A percentile compares a stretch with the other conserved stretches of the same genome.
These are phyloP conservation scores for Malassezia furfur DNA, from an alignment of 1,284 basidiomycete genomes.

Conservation along the genomic window DNA sequence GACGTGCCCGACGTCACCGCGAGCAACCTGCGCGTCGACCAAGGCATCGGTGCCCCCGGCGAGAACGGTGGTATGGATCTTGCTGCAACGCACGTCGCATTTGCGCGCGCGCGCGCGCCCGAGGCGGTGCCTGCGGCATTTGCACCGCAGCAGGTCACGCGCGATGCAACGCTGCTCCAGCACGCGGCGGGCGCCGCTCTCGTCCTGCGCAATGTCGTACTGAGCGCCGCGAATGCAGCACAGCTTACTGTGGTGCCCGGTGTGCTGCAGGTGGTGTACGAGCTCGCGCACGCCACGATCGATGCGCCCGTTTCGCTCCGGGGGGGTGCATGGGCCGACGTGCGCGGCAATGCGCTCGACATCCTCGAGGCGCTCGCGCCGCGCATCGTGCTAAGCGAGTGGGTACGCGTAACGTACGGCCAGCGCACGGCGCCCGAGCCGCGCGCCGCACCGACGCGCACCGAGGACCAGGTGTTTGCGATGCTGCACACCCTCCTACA, in stretches of 20 bases:
- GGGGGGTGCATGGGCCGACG: constrained; percentile 26
- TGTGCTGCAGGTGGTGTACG: constrained; percentile 1
- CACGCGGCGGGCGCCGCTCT: constrained; percentile 32
- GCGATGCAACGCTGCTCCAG: constrained; percentile 30
- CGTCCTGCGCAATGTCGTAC: constrained; percentile 30
- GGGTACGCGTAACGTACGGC: constrained; percentile 14
- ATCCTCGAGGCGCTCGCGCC: constrained; percentile 31
- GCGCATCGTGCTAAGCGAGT: constrained; percentile 22
- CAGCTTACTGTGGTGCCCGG: constrained; percentile 2
- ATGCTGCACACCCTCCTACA: constrained; percentile 26
- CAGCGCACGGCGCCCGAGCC: not conserved
- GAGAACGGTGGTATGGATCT: constrained; percentile 13
- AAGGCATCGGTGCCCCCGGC: constrained; percentile 29
- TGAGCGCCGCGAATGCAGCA: constrained; percentile 22
- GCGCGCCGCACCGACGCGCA: not conserved
- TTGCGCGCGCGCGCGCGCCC: not conserved
- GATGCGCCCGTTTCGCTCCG: not conserved
- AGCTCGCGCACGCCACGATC: not conserved
- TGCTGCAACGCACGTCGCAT: not conserved
- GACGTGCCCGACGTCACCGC: constrained; percentile 1
- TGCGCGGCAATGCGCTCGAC: constrained; percentile 38
- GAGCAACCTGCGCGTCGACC: constrained; percentile 12
- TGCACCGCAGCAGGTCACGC: not conserved
- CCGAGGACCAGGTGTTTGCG: constrained; percentile 29
- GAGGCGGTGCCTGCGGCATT: not conserved